Evolutionary conservation across 164 flowering plant genomes (phyloP).

Genomic region (Houttuynia cordata): DNA sequence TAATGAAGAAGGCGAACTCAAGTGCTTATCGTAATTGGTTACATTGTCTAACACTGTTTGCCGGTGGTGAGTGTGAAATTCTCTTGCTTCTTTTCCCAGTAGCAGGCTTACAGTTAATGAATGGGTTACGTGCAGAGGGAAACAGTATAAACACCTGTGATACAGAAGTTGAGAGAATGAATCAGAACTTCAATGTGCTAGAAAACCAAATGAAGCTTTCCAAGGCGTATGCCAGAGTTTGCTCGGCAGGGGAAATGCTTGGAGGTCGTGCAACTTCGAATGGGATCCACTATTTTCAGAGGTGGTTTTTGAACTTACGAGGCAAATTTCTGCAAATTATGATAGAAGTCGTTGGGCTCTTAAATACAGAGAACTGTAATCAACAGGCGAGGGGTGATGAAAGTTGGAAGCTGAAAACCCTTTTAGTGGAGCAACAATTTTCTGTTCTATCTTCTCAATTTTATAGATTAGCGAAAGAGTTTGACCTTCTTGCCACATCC

Average conservation of each 20-base stretch:
- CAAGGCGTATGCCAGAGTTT: slow-evolving; percentile 14
- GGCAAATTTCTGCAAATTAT: slow-evolving; percentile 30
- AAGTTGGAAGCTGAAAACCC: slow-evolving; percentile 5
- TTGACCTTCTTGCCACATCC: slow-evolving; percentile 51
- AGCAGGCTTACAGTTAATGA: slow-evolving; percentile 9
- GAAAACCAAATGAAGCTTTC: slow-evolving; percentile 15
- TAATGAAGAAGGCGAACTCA: slow-evolving; percentile 32
- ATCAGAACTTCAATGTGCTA: slow-evolving; percentile 6
- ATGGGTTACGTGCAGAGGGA: slow-evolving; percentile 12
- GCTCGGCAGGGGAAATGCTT: slow-evolving; percentile 26
- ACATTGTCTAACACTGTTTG: slow-evolving; percentile 30
- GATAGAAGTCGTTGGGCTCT: slow-evolving; percentile 26
- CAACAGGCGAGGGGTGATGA: slow-evolving; percentile 6
- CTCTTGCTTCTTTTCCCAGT: slow-evolving; percentile 20
- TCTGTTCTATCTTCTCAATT: slow-evolving; percentile 28
- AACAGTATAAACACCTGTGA: slow-evolving; percentile 2
- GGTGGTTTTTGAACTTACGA: slow-evolving; percentile 62
- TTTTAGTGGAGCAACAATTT: slow-evolving; percentile 11
- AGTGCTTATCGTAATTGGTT: slow-evolving; percentile 40
- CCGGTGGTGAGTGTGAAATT: slow-evolving; percentile 39
- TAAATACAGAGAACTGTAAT: slow-evolving; percentile 12
- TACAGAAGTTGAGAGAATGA: slow-evolving; percentile 11
- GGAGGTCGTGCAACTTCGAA: slow-evolving; percentile 12
- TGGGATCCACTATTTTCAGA: slow-evolving; percentile 43
- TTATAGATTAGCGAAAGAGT: slow-evolving; percentile 38